phyloP scores from a whole-genome alignment of 768 basidiomycete genomes.

The Mycena vulgaris region DNA sequence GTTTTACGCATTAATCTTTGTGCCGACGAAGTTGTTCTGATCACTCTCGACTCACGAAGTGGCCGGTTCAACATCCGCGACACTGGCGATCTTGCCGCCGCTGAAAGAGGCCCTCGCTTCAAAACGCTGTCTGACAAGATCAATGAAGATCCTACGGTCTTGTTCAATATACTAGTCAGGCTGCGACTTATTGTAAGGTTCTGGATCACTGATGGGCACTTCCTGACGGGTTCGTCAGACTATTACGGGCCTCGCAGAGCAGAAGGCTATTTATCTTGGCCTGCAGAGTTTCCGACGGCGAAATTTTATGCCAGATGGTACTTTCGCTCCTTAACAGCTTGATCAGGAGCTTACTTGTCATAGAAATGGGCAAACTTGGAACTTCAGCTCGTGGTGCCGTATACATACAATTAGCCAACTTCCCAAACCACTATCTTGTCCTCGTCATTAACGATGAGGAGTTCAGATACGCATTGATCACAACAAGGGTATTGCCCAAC shows the following conservation, averaged over 20 bases:
- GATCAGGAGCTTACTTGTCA: background rate
- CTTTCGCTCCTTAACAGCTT: conserved; percentile 10
- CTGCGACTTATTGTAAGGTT: conserved; percentile 75
- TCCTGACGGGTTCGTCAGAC: conserved; percentile 66
- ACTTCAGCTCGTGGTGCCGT: conserved; percentile 71
- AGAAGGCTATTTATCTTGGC: conserved; percentile 91
- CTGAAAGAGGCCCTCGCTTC: conserved; percentile 80
- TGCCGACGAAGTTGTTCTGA: conserved; percentile 81
- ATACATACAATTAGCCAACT: conserved; percentile 84
- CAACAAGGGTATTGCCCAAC: conserved; percentile 68
- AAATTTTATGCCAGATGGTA: conserved; percentile 79
- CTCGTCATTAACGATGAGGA: conserved; percentile 85
- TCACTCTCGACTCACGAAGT: conserved; percentile 86
- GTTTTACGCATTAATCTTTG: conserved; percentile 81
- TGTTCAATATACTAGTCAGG: conserved; percentile 70
- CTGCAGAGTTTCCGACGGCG: conserved; percentile 79
- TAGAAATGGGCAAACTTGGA: conserved; percentile 84
- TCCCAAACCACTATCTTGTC: conserved; percentile 87
- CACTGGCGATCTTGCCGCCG: conserved; percentile 84
- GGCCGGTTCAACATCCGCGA: conserved; percentile 86
- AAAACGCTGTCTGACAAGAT: conserved; percentile 69
- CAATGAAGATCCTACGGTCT: conserved; percentile 76
- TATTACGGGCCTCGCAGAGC: conserved; percentile 85
- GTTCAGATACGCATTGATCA: conserved; percentile 88
- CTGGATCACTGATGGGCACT: background rate